Percentiles rank a stretch among this genome's conserved stretches.
phyloP scores from a whole-genome alignment of 2,329 filamentous ascomycete species.

The Colletotrichum viniferum region DNA sequence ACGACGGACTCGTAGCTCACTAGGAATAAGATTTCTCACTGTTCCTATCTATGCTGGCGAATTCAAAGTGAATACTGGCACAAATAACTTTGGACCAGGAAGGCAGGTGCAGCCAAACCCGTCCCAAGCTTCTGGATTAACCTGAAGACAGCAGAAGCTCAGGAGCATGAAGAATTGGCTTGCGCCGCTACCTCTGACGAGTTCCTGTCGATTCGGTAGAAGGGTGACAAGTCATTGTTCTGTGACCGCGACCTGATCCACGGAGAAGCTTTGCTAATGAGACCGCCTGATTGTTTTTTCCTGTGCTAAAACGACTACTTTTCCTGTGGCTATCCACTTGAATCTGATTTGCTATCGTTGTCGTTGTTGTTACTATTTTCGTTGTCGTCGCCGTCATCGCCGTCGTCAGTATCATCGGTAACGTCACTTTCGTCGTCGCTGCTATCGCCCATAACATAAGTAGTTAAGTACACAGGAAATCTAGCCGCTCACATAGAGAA shows the following conservation, averaged over 20 bases:
- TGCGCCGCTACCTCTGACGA: not conserved
- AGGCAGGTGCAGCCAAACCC: not conserved
- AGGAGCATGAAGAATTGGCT: not conserved
- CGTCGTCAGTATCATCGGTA: not conserved
- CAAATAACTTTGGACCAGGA: not conserved
- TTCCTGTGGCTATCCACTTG: not conserved
- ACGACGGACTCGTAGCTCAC: not conserved
- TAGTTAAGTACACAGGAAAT: not conserved
- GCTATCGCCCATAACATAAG: not conserved
- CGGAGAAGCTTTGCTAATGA: not conserved
- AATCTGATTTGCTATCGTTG: not conserved
- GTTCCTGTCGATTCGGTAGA: not conserved
- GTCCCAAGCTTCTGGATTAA: not conserved
- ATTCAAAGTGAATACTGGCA: not conserved
- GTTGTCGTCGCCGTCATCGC: not conserved
- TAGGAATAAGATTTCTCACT: not conserved
- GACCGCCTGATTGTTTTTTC: not conserved
- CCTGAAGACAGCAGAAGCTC: not conserved
- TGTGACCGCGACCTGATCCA: not conserved
- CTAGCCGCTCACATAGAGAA: too few relatives aligned
- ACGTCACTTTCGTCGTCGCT: not conserved
- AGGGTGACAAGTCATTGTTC: not conserved
- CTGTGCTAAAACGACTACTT: not conserved
- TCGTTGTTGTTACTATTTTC: not conserved
- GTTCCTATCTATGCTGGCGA: not conserved